Conservation (phyloP, 2,329 filamentous ascomycete species). For the Penicillium psychrosexuale region DNA sequence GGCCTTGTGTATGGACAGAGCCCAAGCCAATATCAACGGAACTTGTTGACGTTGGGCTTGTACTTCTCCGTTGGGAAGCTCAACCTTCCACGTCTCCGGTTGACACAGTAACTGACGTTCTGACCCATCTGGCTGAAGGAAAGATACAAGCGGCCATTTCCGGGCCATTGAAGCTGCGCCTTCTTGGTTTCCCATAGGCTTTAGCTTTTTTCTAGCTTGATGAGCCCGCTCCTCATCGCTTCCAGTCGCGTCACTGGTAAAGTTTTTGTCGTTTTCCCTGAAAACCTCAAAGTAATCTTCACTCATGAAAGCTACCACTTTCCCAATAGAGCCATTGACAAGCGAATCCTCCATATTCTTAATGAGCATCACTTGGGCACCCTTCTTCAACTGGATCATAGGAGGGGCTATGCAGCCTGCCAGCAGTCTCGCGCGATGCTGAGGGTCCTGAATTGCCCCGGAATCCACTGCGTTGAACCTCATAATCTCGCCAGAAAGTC, state of each 20-base stretch:
- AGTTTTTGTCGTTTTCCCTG: constrained; percentile 56
- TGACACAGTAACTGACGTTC: constrained; percentile 74
- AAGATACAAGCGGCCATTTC: constrained; percentile 80
- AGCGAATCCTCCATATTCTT: constrained; percentile 95
- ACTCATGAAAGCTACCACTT: constrained; percentile 76
- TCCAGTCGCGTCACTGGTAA: constrained; percentile 50
- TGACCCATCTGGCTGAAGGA: constrained; percentile 74
- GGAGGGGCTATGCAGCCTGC: constrained; percentile 91
- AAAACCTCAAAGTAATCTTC: constrained; percentile 61
- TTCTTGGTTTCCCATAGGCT: constrained; percentile 49
- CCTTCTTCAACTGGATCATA: constrained; percentile 75
- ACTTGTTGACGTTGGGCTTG: constrained; percentile 81
- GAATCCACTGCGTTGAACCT: constrained; percentile 72
- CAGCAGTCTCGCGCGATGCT: constrained; percentile 71
- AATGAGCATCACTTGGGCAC: constrained; percentile 98
- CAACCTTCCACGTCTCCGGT: constrained; percentile 92
- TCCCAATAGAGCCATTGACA: constrained; percentile 91
- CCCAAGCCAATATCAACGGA: constrained; percentile 93
- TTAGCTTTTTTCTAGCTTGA: constrained; percentile 55
- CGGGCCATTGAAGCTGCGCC: constrained; percentile 50
- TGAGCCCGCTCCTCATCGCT: constrained; percentile 43
- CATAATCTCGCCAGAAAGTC: constrained; percentile 65
- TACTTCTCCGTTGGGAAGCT: constrained; percentile 90
- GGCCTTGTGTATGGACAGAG: constrained; percentile 94
- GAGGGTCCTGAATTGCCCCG: constrained; percentile 64